Evolutionary conservation across 257 asterid species (phyloP).

Genomic region (Gardenia jasminoides): DNA sequence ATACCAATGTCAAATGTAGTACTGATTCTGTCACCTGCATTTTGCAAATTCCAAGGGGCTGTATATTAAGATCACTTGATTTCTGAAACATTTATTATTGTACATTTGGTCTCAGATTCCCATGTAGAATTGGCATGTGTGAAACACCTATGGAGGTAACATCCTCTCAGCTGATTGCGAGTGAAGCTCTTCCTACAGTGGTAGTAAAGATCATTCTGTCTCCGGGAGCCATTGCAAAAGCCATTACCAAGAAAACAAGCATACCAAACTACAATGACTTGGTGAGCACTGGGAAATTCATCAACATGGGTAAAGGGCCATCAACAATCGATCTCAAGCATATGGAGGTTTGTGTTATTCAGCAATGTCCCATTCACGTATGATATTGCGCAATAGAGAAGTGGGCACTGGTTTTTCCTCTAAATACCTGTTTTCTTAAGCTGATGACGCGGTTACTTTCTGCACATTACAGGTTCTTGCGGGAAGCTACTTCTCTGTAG

Average conservation of each 20-base stretch:
- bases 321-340: constrained; percentile 43
- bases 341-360: constrained; percentile 50
- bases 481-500: constrained; percentile 62
- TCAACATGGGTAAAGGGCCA: constrained; percentile 16
- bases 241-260: constrained; percentile 26
- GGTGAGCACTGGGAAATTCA: constrained; percentile 31
- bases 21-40: not conserved
- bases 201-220: constrained; percentile 47
- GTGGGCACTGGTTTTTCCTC: not conserved
- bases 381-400: not conserved
- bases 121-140: constrained; percentile 54
- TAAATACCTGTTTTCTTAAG: not conserved
- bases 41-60: not conserved
- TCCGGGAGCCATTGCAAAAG: constrained; percentile 54
- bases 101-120: constrained; percentile 38
- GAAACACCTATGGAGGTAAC: constrained; percentile 52
- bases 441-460: not conserved
- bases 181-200: constrained; percentile 36
- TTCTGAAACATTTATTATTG: not conserved
- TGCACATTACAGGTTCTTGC: constrained; percentile 41
- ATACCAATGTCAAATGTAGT: not conserved
- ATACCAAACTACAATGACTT: constrained; percentile 40
- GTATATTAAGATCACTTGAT: not conserved
- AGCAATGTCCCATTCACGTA: not conserved
- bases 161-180: constrained; percentile 40